These are phyloP conservation scores for Fusarium musae DNA, from an alignment of 2,329 filamentous ascomycete genomes.

Conservation along the genomic window DNA sequence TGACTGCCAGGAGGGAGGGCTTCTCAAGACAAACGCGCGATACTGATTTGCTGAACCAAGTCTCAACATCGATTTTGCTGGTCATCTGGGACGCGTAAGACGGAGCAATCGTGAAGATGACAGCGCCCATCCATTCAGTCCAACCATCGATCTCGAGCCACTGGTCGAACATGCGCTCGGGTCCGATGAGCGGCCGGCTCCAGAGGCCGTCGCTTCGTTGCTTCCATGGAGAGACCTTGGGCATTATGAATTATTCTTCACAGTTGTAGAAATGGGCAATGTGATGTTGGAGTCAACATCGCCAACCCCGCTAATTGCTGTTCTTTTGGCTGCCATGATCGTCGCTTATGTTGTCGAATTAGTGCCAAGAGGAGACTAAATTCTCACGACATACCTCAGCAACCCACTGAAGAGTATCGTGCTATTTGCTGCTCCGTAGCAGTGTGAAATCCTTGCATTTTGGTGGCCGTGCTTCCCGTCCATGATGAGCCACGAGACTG, in stretches of 20 bases:
- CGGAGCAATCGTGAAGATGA: not conserved
- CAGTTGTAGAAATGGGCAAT: too few relatives aligned
- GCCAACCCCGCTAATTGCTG: not conserved
- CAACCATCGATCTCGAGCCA: constrained; percentile 2
- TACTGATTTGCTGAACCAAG: not conserved
- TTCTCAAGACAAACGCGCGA: not conserved
- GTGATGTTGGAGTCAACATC: not conserved
- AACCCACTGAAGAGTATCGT: not conserved
- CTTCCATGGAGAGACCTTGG: not conserved
- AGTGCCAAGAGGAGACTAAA: not conserved
- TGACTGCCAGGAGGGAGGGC: not conserved
- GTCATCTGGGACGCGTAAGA: not conserved
- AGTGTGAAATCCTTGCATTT: fast-evolving
- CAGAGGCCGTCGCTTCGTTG: not conserved
- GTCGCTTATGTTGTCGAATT: not conserved
- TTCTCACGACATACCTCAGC: not conserved
- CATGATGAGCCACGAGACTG: too few relatives aligned
- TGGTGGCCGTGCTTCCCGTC: not conserved
- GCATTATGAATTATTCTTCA: not conserved
- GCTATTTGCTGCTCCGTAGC: not conserved
- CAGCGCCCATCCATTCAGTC: not conserved
- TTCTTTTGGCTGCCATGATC: not conserved
- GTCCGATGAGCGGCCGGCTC: not conserved
- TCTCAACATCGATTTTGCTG: not conserved
- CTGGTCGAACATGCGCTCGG: constrained; percentile 10